Evolutionary conservation across 2,329 filamentous ascomycete genomes (phyloP).

Genomic region (Aspergillus clavatus): DNA sequence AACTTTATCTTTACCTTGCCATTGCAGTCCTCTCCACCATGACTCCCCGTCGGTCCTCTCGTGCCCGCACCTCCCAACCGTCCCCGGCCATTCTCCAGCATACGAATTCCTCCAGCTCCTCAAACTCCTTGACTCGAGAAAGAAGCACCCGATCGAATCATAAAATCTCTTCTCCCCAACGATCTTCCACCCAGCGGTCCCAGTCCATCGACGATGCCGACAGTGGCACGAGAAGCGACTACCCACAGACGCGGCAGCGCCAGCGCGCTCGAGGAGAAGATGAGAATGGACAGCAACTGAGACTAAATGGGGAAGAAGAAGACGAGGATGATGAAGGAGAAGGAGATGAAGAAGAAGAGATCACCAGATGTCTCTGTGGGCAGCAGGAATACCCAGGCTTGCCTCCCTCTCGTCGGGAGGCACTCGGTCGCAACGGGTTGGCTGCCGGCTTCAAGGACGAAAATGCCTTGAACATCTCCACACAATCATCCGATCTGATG

Average conservation of each 20-base stretch:
- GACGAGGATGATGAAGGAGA: slow-evolving; percentile 60
- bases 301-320: slow-evolving; percentile 34
- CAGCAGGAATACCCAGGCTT: slow-evolving; percentile 90
- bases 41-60: slow-evolving; percentile 82
- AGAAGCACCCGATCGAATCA: slow-evolving; percentile 66
- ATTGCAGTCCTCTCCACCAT: slow-evolving; percentile 35
- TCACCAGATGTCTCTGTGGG: slow-evolving; percentile 92
- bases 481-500: slow-evolving; percentile 55
- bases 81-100: slow-evolving; percentile 65
- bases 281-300: slow-evolving; percentile 51
- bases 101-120: slow-evolving; percentile 71
- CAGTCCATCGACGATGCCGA: slow-evolving; percentile 54
- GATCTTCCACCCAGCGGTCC: slow-evolving; percentile 61
- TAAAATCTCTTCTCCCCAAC: slow-evolving; percentile 68
- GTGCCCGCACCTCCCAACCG: slow-evolving; percentile 74
- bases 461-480: slow-evolving; percentile 54
- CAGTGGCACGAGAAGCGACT: slow-evolving; percentile 51
- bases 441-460: slow-evolving; percentile 53
- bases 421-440: slow-evolving; percentile 51
- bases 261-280: slow-evolving; percentile 68
- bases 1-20: slow-evolving; percentile 12
- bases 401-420: slow-evolving; percentile 54
- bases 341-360: slow-evolving; percentile 80
- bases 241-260: slow-evolving; percentile 68
- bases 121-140: slow-evolving; percentile 68